Conservation (phyloP, 2,329 filamentous ascomycete genomes). For the Delphinella strobiligena region DNA sequence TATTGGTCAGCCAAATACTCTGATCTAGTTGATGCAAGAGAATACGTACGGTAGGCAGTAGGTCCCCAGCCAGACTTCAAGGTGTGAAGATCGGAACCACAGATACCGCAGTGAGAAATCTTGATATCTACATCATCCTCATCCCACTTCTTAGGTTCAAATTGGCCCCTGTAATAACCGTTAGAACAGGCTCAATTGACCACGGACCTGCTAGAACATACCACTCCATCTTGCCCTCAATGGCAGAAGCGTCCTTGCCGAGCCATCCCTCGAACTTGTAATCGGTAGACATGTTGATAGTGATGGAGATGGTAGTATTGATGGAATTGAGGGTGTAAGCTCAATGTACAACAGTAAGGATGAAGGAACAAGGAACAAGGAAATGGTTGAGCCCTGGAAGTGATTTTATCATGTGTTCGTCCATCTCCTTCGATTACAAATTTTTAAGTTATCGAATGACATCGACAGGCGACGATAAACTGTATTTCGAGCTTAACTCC, state of each 20-base stretch:
- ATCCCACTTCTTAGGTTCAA: constrained; percentile 27
- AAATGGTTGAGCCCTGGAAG: background rate
- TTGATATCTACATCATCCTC: constrained; percentile 31
- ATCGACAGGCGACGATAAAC: background rate
- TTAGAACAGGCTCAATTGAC: no score
- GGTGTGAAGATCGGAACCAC: constrained; percentile 19
- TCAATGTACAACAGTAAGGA: no score
- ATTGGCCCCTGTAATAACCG: no score
- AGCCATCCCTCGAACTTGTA: constrained; percentile 48
- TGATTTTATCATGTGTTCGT: background rate
- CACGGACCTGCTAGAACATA: no score
- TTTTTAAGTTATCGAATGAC: background rate
- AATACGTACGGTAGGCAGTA: constrained; percentile 20
- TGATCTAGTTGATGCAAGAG: background rate
- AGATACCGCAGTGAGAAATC: constrained; percentile 28
- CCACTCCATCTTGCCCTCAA: constrained; percentile 44
- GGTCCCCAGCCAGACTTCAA: constrained; percentile 26
- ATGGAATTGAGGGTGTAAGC: background rate
- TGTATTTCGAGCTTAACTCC: background rate
- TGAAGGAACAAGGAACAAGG: background rate
- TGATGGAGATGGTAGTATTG: background rate
- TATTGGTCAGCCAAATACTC: background rate
- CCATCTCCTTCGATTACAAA: background rate
- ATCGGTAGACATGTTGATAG: constrained; percentile 20
- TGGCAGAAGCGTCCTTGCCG: constrained; percentile 36